Percentiles rank a stretch among this genome's conserved stretches.
phyloP scores from a whole-genome alignment of 129 eudicot genomes.

The Flaveria sonorensis region DNA sequence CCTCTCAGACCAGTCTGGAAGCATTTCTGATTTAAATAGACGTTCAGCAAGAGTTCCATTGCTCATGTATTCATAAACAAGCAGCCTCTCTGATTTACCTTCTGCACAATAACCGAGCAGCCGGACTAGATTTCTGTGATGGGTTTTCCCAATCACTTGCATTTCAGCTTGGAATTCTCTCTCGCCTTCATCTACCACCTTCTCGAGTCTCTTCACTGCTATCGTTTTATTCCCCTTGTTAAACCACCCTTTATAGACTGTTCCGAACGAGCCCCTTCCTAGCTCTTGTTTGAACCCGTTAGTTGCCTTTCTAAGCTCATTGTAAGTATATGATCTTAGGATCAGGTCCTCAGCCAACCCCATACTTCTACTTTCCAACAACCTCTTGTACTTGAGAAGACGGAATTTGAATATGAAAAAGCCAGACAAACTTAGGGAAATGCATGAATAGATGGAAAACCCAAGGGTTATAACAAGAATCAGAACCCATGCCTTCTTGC shows the following conservation, averaged over 20 bases:
- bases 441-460: constrained; percentile 34
- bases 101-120: constrained; percentile 45
- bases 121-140: constrained; percentile 49
- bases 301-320: constrained; percentile 46
- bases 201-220: constrained; percentile 59
- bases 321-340: constrained; percentile 31
- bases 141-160: constrained; percentile 51
- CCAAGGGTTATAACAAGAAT: constrained; percentile 32
- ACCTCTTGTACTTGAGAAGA: constrained; percentile 34
- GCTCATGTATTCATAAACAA: constrained; percentile 56
- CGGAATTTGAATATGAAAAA: constrained; percentile 33
- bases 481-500: constrained; percentile 35
- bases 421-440: constrained; percentile 32
- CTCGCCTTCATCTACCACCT: constrained; percentile 42
- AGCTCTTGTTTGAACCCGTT: constrained; percentile 39
- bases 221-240: constrained; percentile 33
- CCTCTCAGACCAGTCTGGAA: constrained; percentile 44
- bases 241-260: constrained; percentile 46
- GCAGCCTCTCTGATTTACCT: constrained; percentile 34
- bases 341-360: constrained; percentile 41
- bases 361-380: constrained; percentile 26
- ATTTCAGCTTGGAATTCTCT: constrained; percentile 50
- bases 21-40: constrained; percentile 30
- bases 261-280: constrained; percentile 55
- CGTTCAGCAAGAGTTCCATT: constrained; percentile 48